Base-by-base conservation (phyloP, 768 basidiomycete species). In the Ramaria rubella region DNA sequence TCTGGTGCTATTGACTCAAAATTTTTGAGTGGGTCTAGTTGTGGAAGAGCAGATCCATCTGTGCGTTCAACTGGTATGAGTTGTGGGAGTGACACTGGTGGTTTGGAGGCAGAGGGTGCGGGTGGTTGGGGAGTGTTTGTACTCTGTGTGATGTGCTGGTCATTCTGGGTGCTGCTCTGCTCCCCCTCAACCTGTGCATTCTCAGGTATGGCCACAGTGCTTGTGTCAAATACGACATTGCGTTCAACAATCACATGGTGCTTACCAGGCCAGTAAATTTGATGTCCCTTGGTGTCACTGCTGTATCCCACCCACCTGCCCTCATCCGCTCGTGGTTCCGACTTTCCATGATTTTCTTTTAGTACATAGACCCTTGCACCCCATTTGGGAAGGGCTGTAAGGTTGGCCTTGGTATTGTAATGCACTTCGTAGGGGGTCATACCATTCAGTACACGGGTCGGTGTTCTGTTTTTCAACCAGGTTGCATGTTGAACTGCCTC, bases 241-340 rank as follows among this genome's bases (percentile, higher is more conserved):
- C 63, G 56, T 44, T 72, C 64, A 17, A 69, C 62, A 5, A 60
- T 55, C 4, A 72, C 55, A 0, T 49, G 55, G n/a, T n/a, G n/a
- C n/a, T n/a, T n/a, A n/a, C n/a, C n/a, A n/a, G n/a, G n/a, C n/a
- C n/a, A n/a, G n/a, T 73, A 75, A 5, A 74, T 61, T 4, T 65
- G 50, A 31, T 68, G 64, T 0, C 63, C 73, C 8, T 68, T 67
- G 23, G 63, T 67, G 19, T 65, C 57, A 3, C 63, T 58, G 48
- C 71, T 67, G 52, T 67, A 63, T n/a, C 76, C 75, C 7, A 76
- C 50, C 67, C 69, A 76, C 9, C 59, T 57, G 1, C 70, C 70
- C n/a, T 68, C 61, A 4, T 61, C 36, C 5, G 62, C 61, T 21
- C 61, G 34, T 17, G 62, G 53, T 4, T 67, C 70, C 1, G 73